Evolutionary conservation across 2,329 filamentous ascomycete species (phyloP), one percentile per base, ranked within the genome.

Genomic region (Aspergillus sp.): DNA sequence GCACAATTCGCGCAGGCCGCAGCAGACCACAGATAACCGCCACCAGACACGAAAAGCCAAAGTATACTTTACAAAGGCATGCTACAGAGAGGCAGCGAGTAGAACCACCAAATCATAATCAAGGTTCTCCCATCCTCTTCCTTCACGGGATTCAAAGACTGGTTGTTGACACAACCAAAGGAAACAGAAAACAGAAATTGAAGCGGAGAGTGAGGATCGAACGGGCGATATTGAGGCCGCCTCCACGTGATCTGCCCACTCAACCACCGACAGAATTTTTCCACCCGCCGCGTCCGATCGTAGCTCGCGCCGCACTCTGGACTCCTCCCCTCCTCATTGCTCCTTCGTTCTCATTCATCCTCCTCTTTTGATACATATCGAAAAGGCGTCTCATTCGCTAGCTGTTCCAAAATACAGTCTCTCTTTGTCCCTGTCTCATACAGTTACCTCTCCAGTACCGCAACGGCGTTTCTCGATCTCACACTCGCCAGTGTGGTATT

Each of bases 1-100:
- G 71, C 71, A 72, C 68, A 73, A 74, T 71, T 71, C 57, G 62
- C 71, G 66, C 71, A 73, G 43, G 43, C 48, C 30, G 13, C n/a
- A 13, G n/a, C 18, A n/a, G 17, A 20, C 30, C 45, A 36, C 11
- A 36, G 11, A 45, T 3, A 24, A 36, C 34, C 34, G 15, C 34
- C 34, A 36, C 34, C 26, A 30, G 26, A 30, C 9, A 30, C 26
- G 26, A 12, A 30, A 30, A 30, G 26, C 8, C 26, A 30, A 30
- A 30, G 9, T 30, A 30, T 11, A 30, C 26, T 30, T 30, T 9
- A 30, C 26, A 30, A 11, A 30, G 26, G 26, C 26, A 30, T 30
- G 26, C 26, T 11, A 9, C 26, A 30, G 26, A 30, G 26, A 11
- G 9, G 26, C 9, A 30, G 26, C 26, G 8, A 30, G 26, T 30